These are phyloP conservation scores for Orychophragmus violaceus DNA, from an alignment of 345 rosid species.

Conservation along the genomic window DNA sequence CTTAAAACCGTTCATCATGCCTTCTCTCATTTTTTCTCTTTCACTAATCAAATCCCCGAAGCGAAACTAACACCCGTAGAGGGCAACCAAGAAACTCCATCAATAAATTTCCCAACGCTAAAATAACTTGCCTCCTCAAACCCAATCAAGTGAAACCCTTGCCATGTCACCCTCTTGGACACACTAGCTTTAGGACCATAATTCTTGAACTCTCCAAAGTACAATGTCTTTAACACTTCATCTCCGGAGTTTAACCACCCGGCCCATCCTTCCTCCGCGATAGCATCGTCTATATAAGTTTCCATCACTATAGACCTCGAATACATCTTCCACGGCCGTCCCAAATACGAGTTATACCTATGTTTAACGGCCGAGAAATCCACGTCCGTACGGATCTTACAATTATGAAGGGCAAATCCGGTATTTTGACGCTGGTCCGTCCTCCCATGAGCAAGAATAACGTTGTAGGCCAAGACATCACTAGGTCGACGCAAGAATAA, in stretches of 20 bases:
- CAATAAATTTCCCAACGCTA: constrained; percentile 61
- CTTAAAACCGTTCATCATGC: neutral
- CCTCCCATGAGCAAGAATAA: constrained; percentile 57
- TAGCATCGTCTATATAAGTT: constrained; percentile 44
- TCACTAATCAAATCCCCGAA: constrained; percentile 6
- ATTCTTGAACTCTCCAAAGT: constrained; percentile 72
- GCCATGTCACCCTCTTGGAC: constrained; percentile 59
- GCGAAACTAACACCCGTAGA: constrained; percentile 52
- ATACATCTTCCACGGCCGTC: constrained; percentile 76
- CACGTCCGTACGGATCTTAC: constrained; percentile 33
- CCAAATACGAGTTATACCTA: constrained; percentile 42
- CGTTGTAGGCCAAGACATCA: constrained; percentile 27
- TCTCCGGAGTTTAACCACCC: constrained; percentile 58
- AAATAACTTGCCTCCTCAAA: constrained; percentile 59
- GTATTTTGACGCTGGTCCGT: constrained; percentile 64
- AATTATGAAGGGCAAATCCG: constrained; percentile 61
- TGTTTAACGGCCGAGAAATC: constrained; percentile 37
- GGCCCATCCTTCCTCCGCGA: constrained; percentile 57
- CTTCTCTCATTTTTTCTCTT: neutral
- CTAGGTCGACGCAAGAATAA: constrained; percentile 41
- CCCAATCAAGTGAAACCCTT: constrained; percentile 50
- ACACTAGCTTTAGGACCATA: constrained; percentile 57
- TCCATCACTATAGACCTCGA: constrained; percentile 70
- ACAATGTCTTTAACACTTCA: constrained; percentile 62
- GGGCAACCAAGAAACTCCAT: constrained; percentile 69